Conservation (phyloP, 1,284 basidiomycete genomes). For the Melampsora abietis-canadensis region DNA sequence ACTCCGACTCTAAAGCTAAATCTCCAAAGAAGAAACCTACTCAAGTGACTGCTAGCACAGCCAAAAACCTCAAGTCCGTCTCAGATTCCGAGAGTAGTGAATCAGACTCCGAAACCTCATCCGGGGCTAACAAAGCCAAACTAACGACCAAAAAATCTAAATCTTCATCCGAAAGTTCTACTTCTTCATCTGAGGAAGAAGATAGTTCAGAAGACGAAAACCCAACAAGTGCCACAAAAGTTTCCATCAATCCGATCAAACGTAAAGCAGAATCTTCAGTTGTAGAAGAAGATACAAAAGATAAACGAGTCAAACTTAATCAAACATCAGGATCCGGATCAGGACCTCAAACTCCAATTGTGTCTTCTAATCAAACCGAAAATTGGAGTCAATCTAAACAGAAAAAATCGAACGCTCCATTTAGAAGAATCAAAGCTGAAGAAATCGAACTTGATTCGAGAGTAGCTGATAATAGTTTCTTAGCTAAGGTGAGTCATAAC, state of each 20-base stretch:
- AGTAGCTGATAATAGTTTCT: conserved; percentile 40
- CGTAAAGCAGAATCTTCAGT: conserved; percentile 14
- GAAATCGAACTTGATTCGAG: conserved; percentile 34
- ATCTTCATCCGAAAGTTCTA: not conserved
- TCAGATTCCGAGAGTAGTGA: not conserved
- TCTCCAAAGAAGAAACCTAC: not conserved
- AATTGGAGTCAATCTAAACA: conserved; percentile 3
- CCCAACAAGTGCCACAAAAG: not conserved
- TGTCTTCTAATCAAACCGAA: not conserved
- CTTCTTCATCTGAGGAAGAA: not conserved
- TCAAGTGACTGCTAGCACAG: not conserved
- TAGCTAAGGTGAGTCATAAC: conserved; percentile 29
- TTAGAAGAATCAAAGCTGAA: conserved; percentile 39
- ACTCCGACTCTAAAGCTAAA: conserved; percentile 15
- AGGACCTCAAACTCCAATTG: not conserved
- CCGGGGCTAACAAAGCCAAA: not conserved
- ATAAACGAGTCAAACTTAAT: conserved; percentile 15
- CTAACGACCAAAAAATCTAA: not conserved
- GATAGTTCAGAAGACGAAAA: conserved; percentile 9
- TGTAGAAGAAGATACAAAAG: not conserved
- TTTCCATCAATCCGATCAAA: not conserved
- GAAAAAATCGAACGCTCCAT: conserved; percentile 35
- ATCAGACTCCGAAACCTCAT: not conserved
- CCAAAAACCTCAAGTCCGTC: not conserved
- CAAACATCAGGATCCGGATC: not conserved